Evolutionary conservation across 2,329 filamentous ascomycete species (phyloP).

Genomic region (Diaporthe australafricana): DNA sequence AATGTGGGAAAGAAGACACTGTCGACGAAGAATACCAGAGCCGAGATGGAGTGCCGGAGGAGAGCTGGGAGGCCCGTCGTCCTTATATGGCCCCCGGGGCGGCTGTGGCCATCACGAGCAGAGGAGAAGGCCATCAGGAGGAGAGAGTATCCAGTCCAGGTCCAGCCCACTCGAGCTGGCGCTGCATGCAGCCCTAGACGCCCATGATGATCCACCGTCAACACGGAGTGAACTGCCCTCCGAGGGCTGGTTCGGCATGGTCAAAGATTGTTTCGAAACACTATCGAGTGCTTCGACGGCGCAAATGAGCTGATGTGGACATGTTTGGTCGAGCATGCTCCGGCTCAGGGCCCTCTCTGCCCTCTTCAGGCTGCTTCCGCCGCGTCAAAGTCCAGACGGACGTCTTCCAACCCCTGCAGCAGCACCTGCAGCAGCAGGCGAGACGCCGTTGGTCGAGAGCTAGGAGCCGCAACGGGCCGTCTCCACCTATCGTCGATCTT

Average conservation of each 20-base stretch:
- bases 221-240: slow-evolving; percentile 15
- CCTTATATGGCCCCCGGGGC: slow-evolving; percentile 14
- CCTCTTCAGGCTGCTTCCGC: not conserved
- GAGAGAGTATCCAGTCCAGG: too few species aligned
- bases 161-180: slow-evolving; percentile 20
- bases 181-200: slow-evolving; percentile 25
- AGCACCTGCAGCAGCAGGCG: slow-evolving; percentile 27
- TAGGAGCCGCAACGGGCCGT: slow-evolving; percentile 7
- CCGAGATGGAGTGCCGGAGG: slow-evolving; percentile 8
- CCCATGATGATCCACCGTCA: slow-evolving; percentile 18
- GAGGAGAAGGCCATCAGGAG: not conserved
- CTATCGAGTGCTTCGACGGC: slow-evolving; percentile 29
- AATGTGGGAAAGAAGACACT: slow-evolving; percentile 26
- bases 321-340: slow-evolving; percentile 20
- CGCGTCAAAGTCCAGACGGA: slow-evolving; percentile 4
- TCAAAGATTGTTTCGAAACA: slow-evolving; percentile 35
- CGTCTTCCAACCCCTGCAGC: slow-evolving; percentile 26
- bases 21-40: slow-evolving; percentile 29
- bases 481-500: slow-evolving; percentile 32
- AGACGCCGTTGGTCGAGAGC: slow-evolving; percentile 29
- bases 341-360: not conserved
- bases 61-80: not conserved
- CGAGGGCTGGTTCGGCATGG: slow-evolving; percentile 21
- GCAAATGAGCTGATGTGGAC: slow-evolving; percentile 33
- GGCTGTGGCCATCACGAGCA: slow-evolving; percentile 1